Conservation (phyloP, 1,139 yeast species). For the Lodderomyces orthopsilosis region DNA sequence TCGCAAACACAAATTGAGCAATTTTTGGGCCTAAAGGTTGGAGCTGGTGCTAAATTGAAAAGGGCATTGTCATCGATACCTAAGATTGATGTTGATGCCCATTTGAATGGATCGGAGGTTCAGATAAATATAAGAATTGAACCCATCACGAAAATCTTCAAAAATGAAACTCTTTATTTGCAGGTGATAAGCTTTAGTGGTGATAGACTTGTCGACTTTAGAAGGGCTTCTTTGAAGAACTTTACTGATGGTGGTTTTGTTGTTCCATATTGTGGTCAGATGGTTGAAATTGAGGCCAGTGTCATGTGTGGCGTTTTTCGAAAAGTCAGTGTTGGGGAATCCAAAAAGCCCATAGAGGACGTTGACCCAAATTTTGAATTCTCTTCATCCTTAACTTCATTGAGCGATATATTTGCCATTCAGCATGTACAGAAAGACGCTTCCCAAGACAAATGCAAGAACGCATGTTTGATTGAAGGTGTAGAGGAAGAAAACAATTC, state of each 20-base stretch:
- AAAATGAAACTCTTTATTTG: conserved; percentile 20
- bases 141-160: conserved; percentile 24
- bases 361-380: background rate
- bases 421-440: background rate
- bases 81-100: conserved; percentile 13
- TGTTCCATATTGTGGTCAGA: conserved; percentile 10
- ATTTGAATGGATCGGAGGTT: background rate
- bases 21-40: conserved; percentile 36
- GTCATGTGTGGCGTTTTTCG: background rate
- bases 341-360: background rate
- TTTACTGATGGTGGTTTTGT: background rate
- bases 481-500: background rate
- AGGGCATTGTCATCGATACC: conserved; percentile 29
- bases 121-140: conserved; percentile 16
- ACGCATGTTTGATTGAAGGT: background rate
- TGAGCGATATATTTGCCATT: background rate
- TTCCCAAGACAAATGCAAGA: background rate
- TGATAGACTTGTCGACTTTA: conserved; percentile 36
- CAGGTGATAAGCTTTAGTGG: conserved; percentile 14
- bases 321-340: background rate
- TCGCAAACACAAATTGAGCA: conserved; percentile 34
- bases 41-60: conserved; percentile 31
- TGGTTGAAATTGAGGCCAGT: conserved; percentile 22
- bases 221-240: conserved; percentile 29
- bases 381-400: background rate